Conservation (phyloP, 345 rosid genomes). For the Rhizophora apiculata region DNA sequence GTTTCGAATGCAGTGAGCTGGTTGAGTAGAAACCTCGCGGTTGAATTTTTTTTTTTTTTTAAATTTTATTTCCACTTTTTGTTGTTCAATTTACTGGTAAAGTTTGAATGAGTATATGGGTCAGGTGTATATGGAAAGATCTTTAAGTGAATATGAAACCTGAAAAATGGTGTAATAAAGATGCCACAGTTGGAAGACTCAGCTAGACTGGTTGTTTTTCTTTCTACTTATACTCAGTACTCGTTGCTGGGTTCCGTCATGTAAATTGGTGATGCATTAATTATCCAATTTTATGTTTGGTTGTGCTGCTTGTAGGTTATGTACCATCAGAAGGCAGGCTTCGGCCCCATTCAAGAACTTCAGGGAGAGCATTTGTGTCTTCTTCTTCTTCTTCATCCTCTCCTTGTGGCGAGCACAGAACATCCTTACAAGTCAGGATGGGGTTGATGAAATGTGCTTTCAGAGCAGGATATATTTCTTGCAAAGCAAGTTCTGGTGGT, state of each 20-base stretch:
- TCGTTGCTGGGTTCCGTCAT: neutral
- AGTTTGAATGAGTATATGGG: too few relatives aligned
- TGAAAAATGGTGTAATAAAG: neutral
- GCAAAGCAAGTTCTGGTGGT: slow-evolving; percentile 59
- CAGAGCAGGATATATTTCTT: slow-evolving; percentile 39
- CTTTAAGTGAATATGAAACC: neutral
- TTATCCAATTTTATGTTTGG: neutral
- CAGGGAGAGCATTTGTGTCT: slow-evolving; percentile 37
- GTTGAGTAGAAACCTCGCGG: neutral
- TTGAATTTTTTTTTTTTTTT: neutral
- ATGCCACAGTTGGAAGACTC: neutral
- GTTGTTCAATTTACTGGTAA: too few relatives aligned
- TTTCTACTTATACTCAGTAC: neutral
- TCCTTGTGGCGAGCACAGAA: slow-evolving; percentile 29
- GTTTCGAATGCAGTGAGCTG: slow-evolving; percentile 1
- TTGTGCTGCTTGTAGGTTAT: slow-evolving; percentile 41
- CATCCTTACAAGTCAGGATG: slow-evolving; percentile 29
- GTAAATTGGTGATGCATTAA: too few relatives aligned
- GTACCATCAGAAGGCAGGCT: slow-evolving; percentile 44
- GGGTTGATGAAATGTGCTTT: slow-evolving; percentile 35
- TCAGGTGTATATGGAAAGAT: too few relatives aligned
- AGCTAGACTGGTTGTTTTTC: neutral
- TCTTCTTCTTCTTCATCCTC: slow-evolving; percentile 37
- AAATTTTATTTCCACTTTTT: neutral
- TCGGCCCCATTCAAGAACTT: slow-evolving; percentile 45